phyloP scores from a whole-genome alignment of 805 yeast genomes.

The Lipomyces sp. region DNA sequence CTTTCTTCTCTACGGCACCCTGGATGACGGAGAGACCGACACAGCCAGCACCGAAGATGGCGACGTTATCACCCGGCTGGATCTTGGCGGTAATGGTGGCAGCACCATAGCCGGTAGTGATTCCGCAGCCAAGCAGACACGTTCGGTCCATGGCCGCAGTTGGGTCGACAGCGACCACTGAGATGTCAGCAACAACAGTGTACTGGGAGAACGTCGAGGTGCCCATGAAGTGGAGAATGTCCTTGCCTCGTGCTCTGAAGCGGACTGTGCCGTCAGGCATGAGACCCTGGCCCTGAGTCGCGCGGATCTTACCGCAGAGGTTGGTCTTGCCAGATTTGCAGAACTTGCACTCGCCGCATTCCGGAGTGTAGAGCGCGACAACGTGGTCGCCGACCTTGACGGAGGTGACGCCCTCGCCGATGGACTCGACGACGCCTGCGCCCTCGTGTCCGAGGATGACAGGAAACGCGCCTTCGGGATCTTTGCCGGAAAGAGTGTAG shows the following conservation, averaged over 20 bases:
- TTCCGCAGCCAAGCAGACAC: constrained; percentile 96
- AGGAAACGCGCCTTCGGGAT: constrained; percentile 96
- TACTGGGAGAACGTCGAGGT: constrained; percentile 96
- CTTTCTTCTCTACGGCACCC: constrained; percentile 84
- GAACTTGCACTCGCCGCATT: constrained; percentile 91
- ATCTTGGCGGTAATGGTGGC: constrained; percentile 92
- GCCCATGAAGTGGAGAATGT: constrained; percentile 92
- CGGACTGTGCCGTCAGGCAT: constrained; percentile 98
- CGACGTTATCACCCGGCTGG: constrained; percentile 86
- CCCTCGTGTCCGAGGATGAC: constrained; percentile 95
- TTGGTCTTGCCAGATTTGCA: constrained; percentile 95
- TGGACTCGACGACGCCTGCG: constrained; percentile 92
- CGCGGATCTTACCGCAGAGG: constrained; percentile 91
- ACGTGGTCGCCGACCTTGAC: constrained; percentile 94
- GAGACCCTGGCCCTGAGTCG: constrained; percentile 96
- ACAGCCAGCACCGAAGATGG: constrained; percentile 97
- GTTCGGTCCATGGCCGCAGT: constrained; percentile 80
- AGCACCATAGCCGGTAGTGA: constrained; percentile 98
- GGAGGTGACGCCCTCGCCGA: constrained; percentile 89
- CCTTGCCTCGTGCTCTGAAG: constrained; percentile 77
- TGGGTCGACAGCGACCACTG: constrained; percentile 87
- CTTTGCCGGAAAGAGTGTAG: constrained; percentile 88
- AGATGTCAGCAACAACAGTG: constrained; percentile 96
- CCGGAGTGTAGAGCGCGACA: constrained; percentile 92
- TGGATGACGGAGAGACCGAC: constrained; percentile 95